phyloP scores from a whole-genome alignment of 805 yeast species.

The Candida argentea region DNA sequence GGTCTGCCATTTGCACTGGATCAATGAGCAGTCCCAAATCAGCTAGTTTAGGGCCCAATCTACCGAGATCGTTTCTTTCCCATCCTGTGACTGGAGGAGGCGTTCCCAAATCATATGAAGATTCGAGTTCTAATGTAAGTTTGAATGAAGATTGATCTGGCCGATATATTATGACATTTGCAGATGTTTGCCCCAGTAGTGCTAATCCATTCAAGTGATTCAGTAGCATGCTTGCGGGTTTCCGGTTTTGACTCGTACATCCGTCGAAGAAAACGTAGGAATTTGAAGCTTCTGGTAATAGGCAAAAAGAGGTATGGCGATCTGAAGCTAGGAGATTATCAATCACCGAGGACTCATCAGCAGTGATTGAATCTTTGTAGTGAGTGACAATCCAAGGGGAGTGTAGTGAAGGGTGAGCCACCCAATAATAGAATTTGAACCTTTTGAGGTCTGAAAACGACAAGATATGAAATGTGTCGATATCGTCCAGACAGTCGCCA shows the following conservation, averaged over 20 bases:
- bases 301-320: not conserved
- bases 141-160: slow-evolving; percentile 11
- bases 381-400: slow-evolving; percentile 34
- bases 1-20: slow-evolving; percentile 76
- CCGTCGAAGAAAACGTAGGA: slow-evolving; percentile 23
- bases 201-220: slow-evolving; percentile 47
- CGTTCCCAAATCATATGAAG: slow-evolving; percentile 4
- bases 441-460: slow-evolving; percentile 85
- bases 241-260: slow-evolving; percentile 13
- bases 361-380: slow-evolving; percentile 2
- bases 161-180: slow-evolving; percentile 18
- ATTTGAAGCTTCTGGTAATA: not conserved
- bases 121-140: slow-evolving; percentile 22
- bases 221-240: slow-evolving; percentile 45
- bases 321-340: slow-evolving; percentile 1
- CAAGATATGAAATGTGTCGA: slow-evolving; percentile 25
- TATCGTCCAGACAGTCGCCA: slow-evolving; percentile 7
- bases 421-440: slow-evolving; percentile 85
- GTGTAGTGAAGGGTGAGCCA: slow-evolving; percentile 61
- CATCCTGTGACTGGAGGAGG: slow-evolving; percentile 62
- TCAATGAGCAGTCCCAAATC: slow-evolving; percentile 75
- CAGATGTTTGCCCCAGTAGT: slow-evolving; percentile 9
- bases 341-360: slow-evolving; percentile 1
- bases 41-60: slow-evolving; percentile 72
- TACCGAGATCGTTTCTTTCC: slow-evolving; percentile 73